phyloP scores from a whole-genome alignment of 1,139 yeast species.

The Hyphopichia pseudoburtonii region DNA sequence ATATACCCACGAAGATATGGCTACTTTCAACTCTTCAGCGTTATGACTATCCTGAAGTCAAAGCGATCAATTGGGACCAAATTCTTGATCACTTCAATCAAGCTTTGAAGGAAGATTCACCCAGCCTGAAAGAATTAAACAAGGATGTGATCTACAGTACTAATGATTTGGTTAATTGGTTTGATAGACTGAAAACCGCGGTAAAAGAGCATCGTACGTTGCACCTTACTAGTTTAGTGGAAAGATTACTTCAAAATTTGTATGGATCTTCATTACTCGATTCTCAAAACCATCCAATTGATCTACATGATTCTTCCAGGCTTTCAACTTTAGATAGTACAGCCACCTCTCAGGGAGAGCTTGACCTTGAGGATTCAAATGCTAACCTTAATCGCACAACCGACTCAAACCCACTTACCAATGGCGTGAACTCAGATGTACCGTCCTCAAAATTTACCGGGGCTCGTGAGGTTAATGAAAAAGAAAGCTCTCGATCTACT shows the following conservation, averaged over 20 bases:
- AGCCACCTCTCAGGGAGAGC: not conserved
- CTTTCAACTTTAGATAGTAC: not conserved
- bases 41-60: conserved; percentile 44
- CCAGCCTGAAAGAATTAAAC: conserved; percentile 1
- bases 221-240: conserved; percentile 22
- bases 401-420: conserved; percentile 1
- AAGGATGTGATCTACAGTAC: conserved; percentile 12
- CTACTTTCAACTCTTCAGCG: conserved; percentile 51
- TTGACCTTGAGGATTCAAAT: not conserved
- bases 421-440: conserved; percentile 2
- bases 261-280: conserved; percentile 10
- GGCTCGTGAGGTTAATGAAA: not conserved
- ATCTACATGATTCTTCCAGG: conserved; percentile 4
- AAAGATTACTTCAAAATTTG: conserved; percentile 21
- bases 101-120: not conserved
- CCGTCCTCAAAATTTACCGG: too few species aligned
- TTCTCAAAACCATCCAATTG: not conserved
- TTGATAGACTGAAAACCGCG: conserved; percentile 33
- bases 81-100: conserved; percentile 1
- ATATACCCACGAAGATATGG: conserved; percentile 56
- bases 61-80: conserved; percentile 63
- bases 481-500: not conserved
- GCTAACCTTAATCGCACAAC: too few species aligned
- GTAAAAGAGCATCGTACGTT: conserved; percentile 30
- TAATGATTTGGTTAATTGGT: conserved; percentile 34